A percentile compares a stretch with the other conserved stretches of the same genome.
Conservation (phyloP, 2,329 filamentous ascomycete genomes). For the Exophiala sideris region DNA sequence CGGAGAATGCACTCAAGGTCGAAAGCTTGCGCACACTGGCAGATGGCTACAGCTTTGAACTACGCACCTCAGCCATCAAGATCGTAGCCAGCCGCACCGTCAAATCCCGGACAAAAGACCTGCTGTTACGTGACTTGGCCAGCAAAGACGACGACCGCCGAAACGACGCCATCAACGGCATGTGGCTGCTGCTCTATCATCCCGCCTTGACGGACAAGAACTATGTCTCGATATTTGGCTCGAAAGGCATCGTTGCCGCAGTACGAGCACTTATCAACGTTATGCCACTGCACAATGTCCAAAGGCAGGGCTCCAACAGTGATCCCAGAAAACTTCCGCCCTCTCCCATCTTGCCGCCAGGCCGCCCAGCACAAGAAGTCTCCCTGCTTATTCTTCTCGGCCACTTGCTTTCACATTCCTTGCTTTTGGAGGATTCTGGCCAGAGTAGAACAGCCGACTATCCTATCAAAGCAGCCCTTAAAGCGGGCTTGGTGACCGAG, state of each 20-base stretch:
- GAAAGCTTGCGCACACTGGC: constrained; percentile 66
- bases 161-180: constrained; percentile 41
- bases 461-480: constrained; percentile 51
- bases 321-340: constrained; percentile 8
- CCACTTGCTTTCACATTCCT: constrained; percentile 45
- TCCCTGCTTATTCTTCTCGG: constrained; percentile 55
- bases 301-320: constrained; percentile 33
- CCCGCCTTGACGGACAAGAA: constrained; percentile 1
- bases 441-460: not conserved
- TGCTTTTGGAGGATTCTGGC: constrained; percentile 42
- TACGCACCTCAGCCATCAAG: constrained; percentile 60
- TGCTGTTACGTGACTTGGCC: constrained; percentile 42
- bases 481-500: constrained; percentile 64
- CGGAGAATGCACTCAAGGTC: constrained; percentile 32
- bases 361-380: constrained; percentile 41
- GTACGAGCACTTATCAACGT: constrained; percentile 25
- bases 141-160: constrained; percentile 38
- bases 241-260: constrained; percentile 32
- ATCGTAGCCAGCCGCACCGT: constrained; percentile 46
- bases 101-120: constrained; percentile 38
- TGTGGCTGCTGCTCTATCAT: constrained; percentile 40
- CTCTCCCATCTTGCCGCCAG: constrained; percentile 22
- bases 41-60: constrained; percentile 67
- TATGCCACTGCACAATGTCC: constrained; percentile 32
- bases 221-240: not conserved